Base-by-base conservation (phyloP, 2,329 filamentous ascomycete genomes). In the Neofusicoccum umdonicola region DNA sequence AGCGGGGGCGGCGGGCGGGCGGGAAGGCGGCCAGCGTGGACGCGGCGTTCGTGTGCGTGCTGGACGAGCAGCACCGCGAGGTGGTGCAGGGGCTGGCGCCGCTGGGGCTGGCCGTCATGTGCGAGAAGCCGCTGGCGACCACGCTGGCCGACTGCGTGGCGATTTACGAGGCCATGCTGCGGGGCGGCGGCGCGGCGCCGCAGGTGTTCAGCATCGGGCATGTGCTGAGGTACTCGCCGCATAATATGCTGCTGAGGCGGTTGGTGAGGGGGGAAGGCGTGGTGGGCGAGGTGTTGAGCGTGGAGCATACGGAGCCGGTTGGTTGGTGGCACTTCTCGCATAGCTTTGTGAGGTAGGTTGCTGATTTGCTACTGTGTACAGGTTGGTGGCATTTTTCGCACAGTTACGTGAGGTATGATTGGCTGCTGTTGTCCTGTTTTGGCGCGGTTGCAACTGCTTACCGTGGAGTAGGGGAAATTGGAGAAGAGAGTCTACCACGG, bases 261-360 rank as follows among this genome's bases (percentile, higher is more conserved):
- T 80, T 98, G 15, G 82, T 98, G 4, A 83, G 93, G 1, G 84
- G 90, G 68, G 87, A 96, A 61, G 84, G 84, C 12, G 86, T 88
- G 12, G 89, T 99, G 72, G 95, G 95, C 6, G 90, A 97, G 63
- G 82, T 97, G 35, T 81, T 96, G 61, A 94, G 90, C 44, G 84
- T 97, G 44, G 91, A 96, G 68, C 95, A 98, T 77, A 95, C 92
- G 0, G 95, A 98, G 76, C 95, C 95, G 0, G 89, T 99, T 0
- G 95, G 95, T 2, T 95, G 90, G 88, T 96, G 91, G 90, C 93
- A 97, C 75, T 97, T 94, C 74, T 84, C 90, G 0, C 93, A 97
- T 76, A 92, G 89, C 47, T 97, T 94, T 13, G 94, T 98, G 41
- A 86, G 87, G 82, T 84, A 76, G 27, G 27, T 31, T 31, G 27